Conservation (phyloP, 441 rosid genomes). For the Erodium texanum region DNA sequence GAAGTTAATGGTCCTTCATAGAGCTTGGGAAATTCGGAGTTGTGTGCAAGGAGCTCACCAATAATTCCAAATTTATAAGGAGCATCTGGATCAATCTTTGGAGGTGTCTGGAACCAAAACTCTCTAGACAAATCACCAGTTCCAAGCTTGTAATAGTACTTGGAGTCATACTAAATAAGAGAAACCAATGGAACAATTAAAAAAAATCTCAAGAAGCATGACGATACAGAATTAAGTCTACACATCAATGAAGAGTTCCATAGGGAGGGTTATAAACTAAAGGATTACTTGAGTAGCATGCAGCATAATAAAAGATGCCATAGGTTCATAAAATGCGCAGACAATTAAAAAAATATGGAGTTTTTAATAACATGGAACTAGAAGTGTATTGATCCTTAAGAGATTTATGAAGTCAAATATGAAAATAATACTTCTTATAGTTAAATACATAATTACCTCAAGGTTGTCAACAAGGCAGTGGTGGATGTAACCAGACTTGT, state of each 20-base stretch:
- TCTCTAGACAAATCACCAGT: slow-evolving; percentile 44
- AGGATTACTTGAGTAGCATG: not conserved
- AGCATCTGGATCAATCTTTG: slow-evolving; percentile 47
- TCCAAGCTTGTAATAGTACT: slow-evolving; percentile 58
- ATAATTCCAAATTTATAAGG: slow-evolving; percentile 64
- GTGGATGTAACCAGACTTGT: slow-evolving; percentile 84
- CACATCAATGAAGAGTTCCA: not conserved
- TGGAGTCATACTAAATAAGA: slow-evolving; percentile 41
- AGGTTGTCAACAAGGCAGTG: slow-evolving; percentile 69
- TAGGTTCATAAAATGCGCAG: not conserved
- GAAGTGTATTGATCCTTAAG: slow-evolving; percentile 4
- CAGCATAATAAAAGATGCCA: not conserved
- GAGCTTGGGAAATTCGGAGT: not conserved
- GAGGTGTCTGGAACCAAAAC: slow-evolving; percentile 72
- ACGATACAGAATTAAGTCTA: not conserved
- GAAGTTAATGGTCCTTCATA: no score
- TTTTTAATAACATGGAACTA: not conserved
- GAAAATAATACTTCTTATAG: not conserved
- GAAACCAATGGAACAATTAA: slow-evolving; percentile 7
- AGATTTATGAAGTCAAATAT: slow-evolving; percentile 10
- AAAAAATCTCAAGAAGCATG: slow-evolving; percentile 4
- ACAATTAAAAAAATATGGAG: not conserved
- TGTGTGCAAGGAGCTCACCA: slow-evolving; percentile 30
- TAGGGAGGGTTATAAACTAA: no score
- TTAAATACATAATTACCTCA: slow-evolving; percentile 41